Percentiles rank a stretch among this genome's conserved stretches.
Evolutionary conservation across 75 land plant genomes (phyloP).

Genomic region (Picea sitchensis): DNA sequence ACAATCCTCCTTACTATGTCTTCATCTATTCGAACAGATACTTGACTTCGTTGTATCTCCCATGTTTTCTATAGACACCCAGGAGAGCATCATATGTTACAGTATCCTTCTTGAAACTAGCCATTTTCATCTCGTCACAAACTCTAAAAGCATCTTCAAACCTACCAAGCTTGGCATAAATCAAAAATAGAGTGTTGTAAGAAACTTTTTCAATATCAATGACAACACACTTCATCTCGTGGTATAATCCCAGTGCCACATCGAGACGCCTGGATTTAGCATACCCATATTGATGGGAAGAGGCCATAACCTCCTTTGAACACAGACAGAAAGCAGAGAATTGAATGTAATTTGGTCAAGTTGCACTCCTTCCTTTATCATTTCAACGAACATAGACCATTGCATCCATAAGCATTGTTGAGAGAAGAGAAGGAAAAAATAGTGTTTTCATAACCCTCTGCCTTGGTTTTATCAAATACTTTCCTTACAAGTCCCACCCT

Average conservation of each 20-base stretch:
- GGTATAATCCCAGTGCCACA: constrained; percentile 60
- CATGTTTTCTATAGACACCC: constrained; percentile 92
- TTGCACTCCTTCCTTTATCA: constrained; percentile 68
- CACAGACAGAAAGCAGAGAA: constrained; percentile 83
- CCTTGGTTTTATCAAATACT: constrained; percentile 50
- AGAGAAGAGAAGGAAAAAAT: constrained; percentile 84
- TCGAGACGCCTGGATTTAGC: constrained; percentile 68
- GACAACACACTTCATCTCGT: constrained; percentile 71
- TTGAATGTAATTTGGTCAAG: constrained; percentile 95
- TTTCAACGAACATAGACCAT: constrained; percentile 77
- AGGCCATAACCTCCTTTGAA: constrained; percentile 73
- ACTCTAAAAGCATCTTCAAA: constrained; percentile 76
- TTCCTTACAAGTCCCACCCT: constrained; percentile 66
- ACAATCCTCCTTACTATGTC: constrained; percentile 59
- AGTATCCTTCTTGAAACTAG: constrained; percentile 76
- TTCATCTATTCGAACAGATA: constrained; percentile 72
- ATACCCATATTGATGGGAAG: constrained; percentile 90
- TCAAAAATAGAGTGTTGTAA: constrained; percentile 79
- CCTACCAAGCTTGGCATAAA: constrained; percentile 81
- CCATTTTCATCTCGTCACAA: constrained; percentile 81
- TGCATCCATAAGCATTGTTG: constrained; percentile 81
- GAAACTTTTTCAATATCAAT: constrained; percentile 75
- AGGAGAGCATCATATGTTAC: constrained; percentile 94
- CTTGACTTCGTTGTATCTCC: constrained; percentile 60
- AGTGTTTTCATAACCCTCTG: constrained; percentile 74